Evolutionary conservation across 2,329 filamentous ascomycete species (phyloP).

Genomic region (Plenodomus tracheiphilus): DNA sequence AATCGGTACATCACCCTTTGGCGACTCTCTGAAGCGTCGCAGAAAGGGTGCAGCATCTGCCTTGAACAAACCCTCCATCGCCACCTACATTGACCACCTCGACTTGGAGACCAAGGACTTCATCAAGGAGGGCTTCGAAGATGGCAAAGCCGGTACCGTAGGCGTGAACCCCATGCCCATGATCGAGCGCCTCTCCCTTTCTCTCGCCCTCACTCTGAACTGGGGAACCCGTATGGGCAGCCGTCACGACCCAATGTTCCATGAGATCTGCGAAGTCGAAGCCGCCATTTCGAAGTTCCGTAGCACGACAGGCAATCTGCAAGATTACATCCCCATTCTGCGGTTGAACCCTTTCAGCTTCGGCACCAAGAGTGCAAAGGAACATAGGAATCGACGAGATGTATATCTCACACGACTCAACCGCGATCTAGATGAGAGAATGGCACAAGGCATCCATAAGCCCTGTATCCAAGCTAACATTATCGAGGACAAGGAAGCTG

Average conservation of each 20-base stretch:
- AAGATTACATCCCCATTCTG: conserved; percentile 64
- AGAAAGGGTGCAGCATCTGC: conserved; percentile 68
- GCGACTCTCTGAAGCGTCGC: conserved; percentile 65
- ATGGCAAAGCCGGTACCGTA: conserved; percentile 58
- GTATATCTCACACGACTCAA: conserved; percentile 63
- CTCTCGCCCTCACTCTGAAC: conserved; percentile 66
- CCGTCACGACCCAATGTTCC: conserved; percentile 63
- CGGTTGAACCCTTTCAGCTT: conserved; percentile 63
- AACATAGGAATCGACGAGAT: conserved; percentile 64
- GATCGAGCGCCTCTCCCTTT: conserved; percentile 66
- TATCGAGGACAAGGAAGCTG: conserved; percentile 65
- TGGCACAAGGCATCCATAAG: conserved; percentile 62
- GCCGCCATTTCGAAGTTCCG: conserved; percentile 63
- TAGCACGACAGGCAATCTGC: conserved; percentile 63
- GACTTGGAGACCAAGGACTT: conserved; percentile 67
- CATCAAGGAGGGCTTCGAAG: conserved; percentile 61
- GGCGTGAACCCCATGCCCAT: conserved; percentile 68
- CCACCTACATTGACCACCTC: conserved; percentile 64
- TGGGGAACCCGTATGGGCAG: conserved; percentile 66
- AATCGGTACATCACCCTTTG: conserved; percentile 69
- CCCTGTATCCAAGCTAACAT: conserved; percentile 71
- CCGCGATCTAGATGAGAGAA: conserved; percentile 61
- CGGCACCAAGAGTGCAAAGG: conserved; percentile 61
- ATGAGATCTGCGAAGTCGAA: conserved; percentile 66
- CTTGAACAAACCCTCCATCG: conserved; percentile 66